Base-by-base conservation (phyloP, 805 yeast species). In the Scheffersomyces coipomensis region DNA sequence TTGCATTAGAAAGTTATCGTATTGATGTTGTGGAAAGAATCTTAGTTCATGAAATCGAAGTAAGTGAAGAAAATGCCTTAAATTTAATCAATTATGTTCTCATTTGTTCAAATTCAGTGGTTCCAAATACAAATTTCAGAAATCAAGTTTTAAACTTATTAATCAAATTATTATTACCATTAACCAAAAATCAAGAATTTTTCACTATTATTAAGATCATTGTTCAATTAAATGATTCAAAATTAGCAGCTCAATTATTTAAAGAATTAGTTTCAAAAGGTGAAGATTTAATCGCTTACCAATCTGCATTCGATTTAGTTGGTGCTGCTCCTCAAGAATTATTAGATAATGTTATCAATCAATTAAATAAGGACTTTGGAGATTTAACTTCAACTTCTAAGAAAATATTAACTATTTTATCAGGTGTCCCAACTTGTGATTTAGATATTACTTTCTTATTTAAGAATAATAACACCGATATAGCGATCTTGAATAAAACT, bases 341-440 rank as follows among this genome's bases (percentile, higher is more conserved):
- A 48, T 73, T 90, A 42, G 83, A 80, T 40, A 73, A 69, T 33
- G 72, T 83, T 5, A 63, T 74, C 19, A 67, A 73, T 29, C 56
- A 55, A 5, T 60, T 78, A 37, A 68, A 56, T 29, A 49, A 49
- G 8, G 68, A 66, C 33, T 49, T 57, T 35, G 46, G 58, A 19
- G 56, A 54, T 25, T 43, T 47, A n/a, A 51, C 50, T n/a, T 54
- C 58, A 7, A 49, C 52, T 17, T 51, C 53, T 19, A 49, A 59
- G 21, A 79, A 79, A 49, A 63, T 89, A 34, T 74, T 83, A 39
- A 77, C 76, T 48, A 86, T 93, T 40, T 75, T 93, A 39, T 78
- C 90, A 7, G 99, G 99, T 40, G 80, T 89, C 30, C 97, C 97
- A 48, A 85, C 97, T 13, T 87, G 96, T 66, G 98, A 93, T 64